A percentile compares a stretch with the other conserved stretches of the same genome.
Evolutionary conservation across 1,139 yeast species (phyloP).

Genomic region (Arxiozyma slooffiae): DNA sequence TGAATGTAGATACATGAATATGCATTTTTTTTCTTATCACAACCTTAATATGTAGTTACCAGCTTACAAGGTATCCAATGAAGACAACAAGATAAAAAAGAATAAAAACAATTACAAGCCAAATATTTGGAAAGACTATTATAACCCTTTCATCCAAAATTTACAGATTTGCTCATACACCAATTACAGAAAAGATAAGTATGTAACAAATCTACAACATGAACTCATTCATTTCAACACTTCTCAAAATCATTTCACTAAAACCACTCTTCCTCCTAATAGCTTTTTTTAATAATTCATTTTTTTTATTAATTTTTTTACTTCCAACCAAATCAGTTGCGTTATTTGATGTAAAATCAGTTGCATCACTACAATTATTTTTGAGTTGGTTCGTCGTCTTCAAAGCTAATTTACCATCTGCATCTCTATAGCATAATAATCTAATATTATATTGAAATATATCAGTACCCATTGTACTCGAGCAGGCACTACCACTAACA

Average conservation of each 20-base stretch:
- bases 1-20: neutral
- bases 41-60: no score
- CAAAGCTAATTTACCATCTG: constrained; percentile 25
- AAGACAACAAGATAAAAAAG: no score
- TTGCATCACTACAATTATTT: neutral
- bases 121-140: no score
- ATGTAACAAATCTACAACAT: constrained; percentile 19
- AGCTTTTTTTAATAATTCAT: constrained; percentile 15
- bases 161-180: no score
- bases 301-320: constrained; percentile 12
- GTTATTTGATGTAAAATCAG: constrained; percentile 1
- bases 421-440: constrained; percentile 23
- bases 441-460: constrained; percentile 16
- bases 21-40: no score
- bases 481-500: constrained; percentile 1
- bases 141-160: neutral
- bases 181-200: neutral
- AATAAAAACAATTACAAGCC: neutral
- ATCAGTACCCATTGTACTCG: constrained; percentile 6
- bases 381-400: constrained; percentile 14
- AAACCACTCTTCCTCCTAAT: constrained; percentile 29
- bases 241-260: constrained; percentile 28
- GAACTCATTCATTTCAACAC: constrained; percentile 28
- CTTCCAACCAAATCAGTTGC: constrained; percentile 10
- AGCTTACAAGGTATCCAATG: neutral